Conservation (phyloP, 441 rosid species). For the Pelargonium myrrhifolium region DNA sequence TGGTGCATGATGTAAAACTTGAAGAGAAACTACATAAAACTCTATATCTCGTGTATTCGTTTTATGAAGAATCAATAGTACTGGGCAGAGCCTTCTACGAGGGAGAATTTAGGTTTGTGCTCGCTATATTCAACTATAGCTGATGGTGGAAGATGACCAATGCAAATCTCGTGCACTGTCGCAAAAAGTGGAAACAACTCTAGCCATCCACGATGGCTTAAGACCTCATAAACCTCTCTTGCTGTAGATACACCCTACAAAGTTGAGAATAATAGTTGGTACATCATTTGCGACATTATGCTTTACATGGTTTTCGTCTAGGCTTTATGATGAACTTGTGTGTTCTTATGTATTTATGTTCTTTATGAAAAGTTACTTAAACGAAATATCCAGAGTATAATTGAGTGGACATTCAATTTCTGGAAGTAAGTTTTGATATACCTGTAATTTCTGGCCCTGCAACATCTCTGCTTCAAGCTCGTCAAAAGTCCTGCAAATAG, state of each 20-base stretch:
- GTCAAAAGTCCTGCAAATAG: slow-evolving; percentile 66
- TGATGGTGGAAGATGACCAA: slow-evolving; percentile 70
- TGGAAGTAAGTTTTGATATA: slow-evolving; percentile 17
- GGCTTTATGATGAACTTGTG: not conserved
- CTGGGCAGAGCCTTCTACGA: slow-evolving; percentile 30
- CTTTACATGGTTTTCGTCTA: not conserved
- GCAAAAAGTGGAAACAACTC: slow-evolving; percentile 81
- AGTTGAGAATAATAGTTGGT: slow-evolving; percentile 5
- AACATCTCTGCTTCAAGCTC: slow-evolving; percentile 95
- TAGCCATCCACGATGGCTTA: slow-evolving; percentile 74
- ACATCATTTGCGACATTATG: not conserved
- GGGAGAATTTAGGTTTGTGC: slow-evolving; percentile 44
- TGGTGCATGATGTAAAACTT: slow-evolving; percentile 5
- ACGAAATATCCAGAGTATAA: not conserved
- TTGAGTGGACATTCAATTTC: not conserved
- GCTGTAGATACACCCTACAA: slow-evolving; percentile 86
- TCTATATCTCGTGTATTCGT: slow-evolving; percentile 9
- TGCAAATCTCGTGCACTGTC: slow-evolving; percentile 72
- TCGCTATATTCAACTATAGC: slow-evolving; percentile 77
- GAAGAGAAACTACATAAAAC: slow-evolving; percentile 11
- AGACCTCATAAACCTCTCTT: slow-evolving; percentile 74
- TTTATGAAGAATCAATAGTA: slow-evolving; percentile 22
- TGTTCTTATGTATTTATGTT: not conserved
- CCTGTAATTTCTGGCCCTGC: slow-evolving; percentile 95
- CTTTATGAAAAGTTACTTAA: not conserved